Conservation (phyloP, 768 basidiomycete genomes). For the Dentipellis sp. region DNA sequence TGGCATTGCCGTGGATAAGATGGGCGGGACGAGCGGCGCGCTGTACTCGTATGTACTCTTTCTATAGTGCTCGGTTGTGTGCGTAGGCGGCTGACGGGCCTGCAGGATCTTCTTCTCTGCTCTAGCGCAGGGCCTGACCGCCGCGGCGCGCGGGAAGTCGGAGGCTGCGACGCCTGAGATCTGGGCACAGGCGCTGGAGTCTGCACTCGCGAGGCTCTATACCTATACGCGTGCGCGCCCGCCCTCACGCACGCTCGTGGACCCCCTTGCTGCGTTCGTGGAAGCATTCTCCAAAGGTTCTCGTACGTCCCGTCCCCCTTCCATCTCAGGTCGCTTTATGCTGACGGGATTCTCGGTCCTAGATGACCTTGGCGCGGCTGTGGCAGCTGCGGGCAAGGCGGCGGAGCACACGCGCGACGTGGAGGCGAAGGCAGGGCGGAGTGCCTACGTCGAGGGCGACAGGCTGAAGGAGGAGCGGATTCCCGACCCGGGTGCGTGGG, state of each 20-base stretch:
- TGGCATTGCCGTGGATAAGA: constrained; percentile 67
- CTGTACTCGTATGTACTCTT: constrained; percentile 67
- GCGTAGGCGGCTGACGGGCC: neutral
- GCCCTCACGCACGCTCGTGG: constrained; percentile 88
- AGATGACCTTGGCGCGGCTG: constrained; percentile 37
- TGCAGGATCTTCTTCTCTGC: constrained; percentile 85
- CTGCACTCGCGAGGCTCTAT: constrained; percentile 55
- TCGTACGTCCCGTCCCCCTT: neutral
- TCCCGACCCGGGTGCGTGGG: constrained; percentile 90
- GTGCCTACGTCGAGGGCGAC: constrained; percentile 74
- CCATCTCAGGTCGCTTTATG: neutral
- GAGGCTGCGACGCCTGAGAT: constrained; percentile 35
- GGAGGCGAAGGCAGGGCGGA: constrained; percentile 80
- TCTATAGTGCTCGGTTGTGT: too few relatives aligned
- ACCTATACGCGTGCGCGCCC: constrained; percentile 84
- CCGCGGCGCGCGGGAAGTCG: constrained; percentile 20
- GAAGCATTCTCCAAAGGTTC: constrained; percentile 26
- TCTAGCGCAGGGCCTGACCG: constrained; percentile 63
- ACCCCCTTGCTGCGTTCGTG: constrained; percentile 79
- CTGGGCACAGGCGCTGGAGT: constrained; percentile 53
- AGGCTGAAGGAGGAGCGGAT: constrained; percentile 52
- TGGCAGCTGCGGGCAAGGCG: constrained; percentile 50
- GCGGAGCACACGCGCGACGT: constrained; percentile 69
- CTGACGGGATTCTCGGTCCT: neutral
- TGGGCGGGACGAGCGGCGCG: constrained; percentile 91